Evolutionary conservation across 768 basidiomycete genomes (phyloP).

Genomic region (Jaapia argillacea): DNA sequence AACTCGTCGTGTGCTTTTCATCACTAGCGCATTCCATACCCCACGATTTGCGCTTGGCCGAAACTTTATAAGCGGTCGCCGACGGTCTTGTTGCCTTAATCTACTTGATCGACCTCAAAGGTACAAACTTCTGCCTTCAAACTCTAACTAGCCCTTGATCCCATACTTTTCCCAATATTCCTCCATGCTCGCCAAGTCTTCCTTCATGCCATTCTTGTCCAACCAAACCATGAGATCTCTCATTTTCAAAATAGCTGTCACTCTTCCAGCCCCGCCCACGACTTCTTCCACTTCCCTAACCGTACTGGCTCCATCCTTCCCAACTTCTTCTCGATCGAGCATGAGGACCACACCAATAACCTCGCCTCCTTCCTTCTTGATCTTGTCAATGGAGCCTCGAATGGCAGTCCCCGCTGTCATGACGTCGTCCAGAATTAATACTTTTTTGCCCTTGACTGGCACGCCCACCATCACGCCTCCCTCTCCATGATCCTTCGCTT

Average conservation of each 20-base stretch:
- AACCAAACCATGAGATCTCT: slow-evolving; percentile 80
- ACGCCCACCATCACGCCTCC: slow-evolving; percentile 88
- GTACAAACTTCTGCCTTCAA: too few species aligned
- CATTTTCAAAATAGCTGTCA: slow-evolving; percentile 79
- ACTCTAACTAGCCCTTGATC: slow-evolving; percentile 31
- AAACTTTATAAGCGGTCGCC: too few species aligned
- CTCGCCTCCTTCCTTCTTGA: slow-evolving; percentile 58
- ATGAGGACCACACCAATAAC: slow-evolving; percentile 85
- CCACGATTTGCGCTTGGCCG: too few species aligned
- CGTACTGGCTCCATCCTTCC: slow-evolving; percentile 62
- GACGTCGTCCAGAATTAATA: slow-evolving; percentile 92
- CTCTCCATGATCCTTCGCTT: slow-evolving; percentile 93
- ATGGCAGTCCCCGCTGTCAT: slow-evolving; percentile 91
- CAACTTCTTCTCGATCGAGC: slow-evolving; percentile 82
- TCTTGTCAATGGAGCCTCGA: slow-evolving; percentile 69
- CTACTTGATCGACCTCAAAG: too few species aligned
- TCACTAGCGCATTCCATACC: too few species aligned
- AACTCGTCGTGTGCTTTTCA: too few species aligned
- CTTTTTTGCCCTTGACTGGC: slow-evolving; percentile 65
- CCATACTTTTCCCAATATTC: slow-evolving; percentile 72
- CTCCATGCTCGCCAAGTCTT: slow-evolving; percentile 63
- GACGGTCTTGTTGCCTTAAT: too few species aligned
- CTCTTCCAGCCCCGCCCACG: slow-evolving; percentile 57
- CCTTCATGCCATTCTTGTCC: slow-evolving; percentile 50
- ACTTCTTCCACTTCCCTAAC: slow-evolving; percentile 75